Base-by-base conservation (phyloP, 208 protist genomes). In the Strigomonas galati region DNA sequence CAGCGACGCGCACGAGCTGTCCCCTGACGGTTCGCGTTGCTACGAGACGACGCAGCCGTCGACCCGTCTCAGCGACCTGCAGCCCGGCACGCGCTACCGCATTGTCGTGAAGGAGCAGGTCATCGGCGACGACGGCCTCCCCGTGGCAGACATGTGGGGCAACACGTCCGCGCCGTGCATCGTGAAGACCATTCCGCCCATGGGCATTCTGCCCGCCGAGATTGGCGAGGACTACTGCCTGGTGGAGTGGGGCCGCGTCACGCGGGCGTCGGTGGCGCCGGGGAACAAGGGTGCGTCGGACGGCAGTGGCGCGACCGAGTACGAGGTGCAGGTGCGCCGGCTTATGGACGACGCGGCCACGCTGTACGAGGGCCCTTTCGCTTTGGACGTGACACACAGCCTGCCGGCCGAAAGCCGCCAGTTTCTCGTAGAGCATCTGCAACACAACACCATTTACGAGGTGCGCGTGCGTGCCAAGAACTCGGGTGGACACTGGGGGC, bases 211-310 rank as follows among this genome's bases (percentile, higher is more conserved):
- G 9, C 88, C 87, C 17, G 66, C 87, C 43, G 87, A 97, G 77
- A 95, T 97, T 62, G 89, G 89, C 37, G 92, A 97, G 76, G 79
- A 95, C 70, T 97, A 94, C 74, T 92, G 87, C 66, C 59, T 89
- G 26, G 65, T 97, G 12, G 80, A 86, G 55, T 97, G 92, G 90
- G 72, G 70, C 27, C 91, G 91, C 2, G 48, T 79, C 6, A 61
- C 71, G 32, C 63, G 70, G 0, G 44, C 53, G 30, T 44, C 67
- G 24, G 67, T 65, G 53, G 67, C 49, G 30, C 49, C 71, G 24
- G 69, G 62, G 9, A 68, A 73, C 23, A 76, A 27, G 31, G 67
- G 63, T 7, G 67, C 15, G 31, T 70, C 2, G 55, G 43, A 56
- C 58, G 62, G 30, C 7, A 24, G 21, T 3, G 24, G 55, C 26